Conservation (phyloP, 345 rosid genomes). For the Salix viminalis region DNA sequence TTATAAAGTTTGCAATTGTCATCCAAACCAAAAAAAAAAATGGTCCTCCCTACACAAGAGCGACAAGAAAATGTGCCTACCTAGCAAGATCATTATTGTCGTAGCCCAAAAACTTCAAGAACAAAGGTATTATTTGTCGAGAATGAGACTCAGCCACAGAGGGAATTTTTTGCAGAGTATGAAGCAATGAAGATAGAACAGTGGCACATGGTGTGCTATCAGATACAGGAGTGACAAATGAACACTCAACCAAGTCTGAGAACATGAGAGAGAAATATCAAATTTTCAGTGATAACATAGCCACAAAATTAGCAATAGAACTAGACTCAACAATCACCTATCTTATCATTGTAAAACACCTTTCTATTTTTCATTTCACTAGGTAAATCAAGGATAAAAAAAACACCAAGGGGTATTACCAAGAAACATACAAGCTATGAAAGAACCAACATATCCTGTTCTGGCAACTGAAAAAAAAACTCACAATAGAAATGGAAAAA, state of each 20-base stretch:
- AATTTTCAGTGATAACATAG: constrained; percentile 1
- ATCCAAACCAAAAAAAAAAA: background rate
- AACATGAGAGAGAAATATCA: constrained; percentile 22
- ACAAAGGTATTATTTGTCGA: constrained; percentile 61
- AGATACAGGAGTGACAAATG: constrained; percentile 44
- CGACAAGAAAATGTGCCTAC: constrained; percentile 24
- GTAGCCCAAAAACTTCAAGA: constrained; percentile 81
- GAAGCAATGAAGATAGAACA: constrained; percentile 59
- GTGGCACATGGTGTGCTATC: constrained; percentile 48
- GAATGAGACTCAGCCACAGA: constrained; percentile 62
- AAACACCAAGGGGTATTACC: background rate
- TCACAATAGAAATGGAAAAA: background rate
- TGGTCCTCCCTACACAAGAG: background rate
- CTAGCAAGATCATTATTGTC: constrained; percentile 41
- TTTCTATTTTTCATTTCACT: background rate
- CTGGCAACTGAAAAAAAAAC: background rate
- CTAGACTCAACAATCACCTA: background rate
- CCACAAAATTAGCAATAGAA: background rate
- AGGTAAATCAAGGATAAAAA: background rate
- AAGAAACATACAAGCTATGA: background rate
- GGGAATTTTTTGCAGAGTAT: constrained; percentile 63
- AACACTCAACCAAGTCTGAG: constrained; percentile 55
- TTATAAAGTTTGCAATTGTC: background rate
- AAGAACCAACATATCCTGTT: background rate
- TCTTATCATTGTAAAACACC: background rate